phyloP scores from a whole-genome alignment of 805 yeast species.

The Pichia kluyveri region DNA sequence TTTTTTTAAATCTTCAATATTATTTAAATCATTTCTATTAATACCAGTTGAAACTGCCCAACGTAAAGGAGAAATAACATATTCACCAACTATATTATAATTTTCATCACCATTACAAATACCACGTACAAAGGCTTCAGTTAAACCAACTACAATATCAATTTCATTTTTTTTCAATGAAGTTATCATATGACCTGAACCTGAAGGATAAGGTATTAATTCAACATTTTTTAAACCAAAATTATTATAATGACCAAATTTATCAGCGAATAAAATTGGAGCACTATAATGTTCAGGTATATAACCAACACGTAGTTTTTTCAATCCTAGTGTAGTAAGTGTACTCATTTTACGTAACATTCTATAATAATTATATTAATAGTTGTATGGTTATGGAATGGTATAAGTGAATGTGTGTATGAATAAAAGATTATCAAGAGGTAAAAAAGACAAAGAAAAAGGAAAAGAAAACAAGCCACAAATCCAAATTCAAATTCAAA shows the following conservation, averaged over 20 bases:
- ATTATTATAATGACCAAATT: conserved; percentile 45
- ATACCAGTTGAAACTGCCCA: conserved; percentile 86
- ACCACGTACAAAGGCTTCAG: conserved; percentile 86
- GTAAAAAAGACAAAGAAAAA: too few species aligned
- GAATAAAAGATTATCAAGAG: too few species aligned
- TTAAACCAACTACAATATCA: conserved; percentile 79
- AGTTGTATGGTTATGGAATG: too few species aligned
- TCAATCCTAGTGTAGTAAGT: conserved; percentile 1
- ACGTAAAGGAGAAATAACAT: conserved; percentile 77
- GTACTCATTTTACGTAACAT: background rate
- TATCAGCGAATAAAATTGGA: conserved; percentile 65
- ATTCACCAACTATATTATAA: conserved; percentile 69
- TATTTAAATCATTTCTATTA: conserved; percentile 44
- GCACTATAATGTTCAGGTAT: conserved; percentile 92
- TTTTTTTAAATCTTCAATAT: conserved; percentile 36
- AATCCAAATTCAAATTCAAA: too few species aligned
- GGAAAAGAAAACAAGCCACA: too few species aligned
- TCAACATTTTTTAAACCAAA: conserved; percentile 44
- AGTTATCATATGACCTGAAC: conserved; percentile 81
- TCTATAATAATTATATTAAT: too few species aligned
- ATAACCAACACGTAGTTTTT: conserved; percentile 54
- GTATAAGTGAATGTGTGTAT: too few species aligned
- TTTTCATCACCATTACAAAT: conserved; percentile 55
- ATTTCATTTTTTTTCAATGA: conserved; percentile 54
- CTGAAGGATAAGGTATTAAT: conserved; percentile 67